Evolutionary conservation across 306 rosid genomes (phyloP).

Genomic region (Quercus engelmannii): DNA sequence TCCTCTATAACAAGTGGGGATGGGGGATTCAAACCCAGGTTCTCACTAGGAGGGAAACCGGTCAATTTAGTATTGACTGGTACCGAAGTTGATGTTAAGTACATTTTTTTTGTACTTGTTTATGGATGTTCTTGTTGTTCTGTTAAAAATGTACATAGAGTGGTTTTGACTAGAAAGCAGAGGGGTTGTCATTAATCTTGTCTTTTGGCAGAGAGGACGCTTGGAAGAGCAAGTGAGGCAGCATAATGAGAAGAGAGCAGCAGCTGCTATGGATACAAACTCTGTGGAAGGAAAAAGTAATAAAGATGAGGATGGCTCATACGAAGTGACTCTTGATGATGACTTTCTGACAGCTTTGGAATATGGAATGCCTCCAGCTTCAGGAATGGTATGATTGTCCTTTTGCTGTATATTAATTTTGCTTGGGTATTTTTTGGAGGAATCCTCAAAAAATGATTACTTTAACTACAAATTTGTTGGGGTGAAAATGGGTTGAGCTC

Average conservation of each 20-base stretch:
- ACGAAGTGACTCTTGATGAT: slow-evolving; percentile 89
- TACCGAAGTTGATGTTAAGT: not conserved
- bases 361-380: slow-evolving; percentile 99
- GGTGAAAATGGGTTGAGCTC: not conserved
- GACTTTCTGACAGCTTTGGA: slow-evolving; percentile 95
- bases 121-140: not conserved
- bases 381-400: slow-evolving; percentile 76
- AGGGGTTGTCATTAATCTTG: slow-evolving; percentile 13
- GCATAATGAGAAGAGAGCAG: slow-evolving; percentile 73
- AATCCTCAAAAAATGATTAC: not conserved
- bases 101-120: not conserved
- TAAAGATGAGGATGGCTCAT: slow-evolving; percentile 56
- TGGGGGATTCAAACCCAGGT: too few relatives aligned
- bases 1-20: too few relatives aligned
- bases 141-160: not conserved
- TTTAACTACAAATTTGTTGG: not conserved
- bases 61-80: not conserved
- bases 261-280: slow-evolving; percentile 30
- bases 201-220: slow-evolving; percentile 65
- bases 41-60: too few relatives aligned
- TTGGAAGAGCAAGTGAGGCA: slow-evolving; percentile 87
- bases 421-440: not conserved
- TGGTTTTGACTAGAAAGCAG: slow-evolving; percentile 16
- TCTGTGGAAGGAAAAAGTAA: slow-evolving; percentile 28
- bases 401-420: not conserved